These are phyloP conservation scores for Termitomyces sp. DNA, from an alignment of 768 basidiomycete genomes.

Conservation along the genomic window DNA sequence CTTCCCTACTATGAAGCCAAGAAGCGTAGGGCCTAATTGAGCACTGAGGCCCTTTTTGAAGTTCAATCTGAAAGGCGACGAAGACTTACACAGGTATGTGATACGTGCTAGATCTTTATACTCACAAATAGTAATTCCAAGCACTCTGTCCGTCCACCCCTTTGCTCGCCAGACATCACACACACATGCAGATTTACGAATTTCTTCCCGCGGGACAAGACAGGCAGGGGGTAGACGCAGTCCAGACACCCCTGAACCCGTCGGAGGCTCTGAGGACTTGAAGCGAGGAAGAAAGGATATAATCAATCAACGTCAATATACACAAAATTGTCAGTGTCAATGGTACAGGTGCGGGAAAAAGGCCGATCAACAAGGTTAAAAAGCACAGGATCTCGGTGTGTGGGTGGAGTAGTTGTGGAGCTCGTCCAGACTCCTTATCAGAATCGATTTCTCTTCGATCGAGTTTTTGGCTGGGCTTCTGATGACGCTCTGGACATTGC, in stretches of 20 bases:
- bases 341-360: not conserved
- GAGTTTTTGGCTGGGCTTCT: slow-evolving; percentile 37
- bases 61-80: not conserved
- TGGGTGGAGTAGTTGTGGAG: not conserved
- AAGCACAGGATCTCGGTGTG: not conserved
- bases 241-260: not conserved
- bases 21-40: not conserved
- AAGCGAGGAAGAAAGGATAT: not conserved
- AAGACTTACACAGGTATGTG: not conserved
- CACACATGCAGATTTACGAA: not conserved
- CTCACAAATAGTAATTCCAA: not conserved
- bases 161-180: not conserved
- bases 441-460: slow-evolving; percentile 56
- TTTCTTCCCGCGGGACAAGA: not conserved
- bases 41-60: not conserved
- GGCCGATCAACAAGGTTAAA: not conserved
- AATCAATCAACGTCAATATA: not conserved
- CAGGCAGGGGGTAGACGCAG: not conserved
- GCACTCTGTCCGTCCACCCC: not conserved
- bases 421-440: slow-evolving; percentile 31
- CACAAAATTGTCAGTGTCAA: not conserved
- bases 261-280: not conserved
- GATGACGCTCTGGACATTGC: slow-evolving; percentile 30
- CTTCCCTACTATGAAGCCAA: not conserved
- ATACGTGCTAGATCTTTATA: not conserved